phyloP scores from a whole-genome alignment of 2,329 filamentous ascomycete genomes.

The Dactylella cylindrospora region DNA sequence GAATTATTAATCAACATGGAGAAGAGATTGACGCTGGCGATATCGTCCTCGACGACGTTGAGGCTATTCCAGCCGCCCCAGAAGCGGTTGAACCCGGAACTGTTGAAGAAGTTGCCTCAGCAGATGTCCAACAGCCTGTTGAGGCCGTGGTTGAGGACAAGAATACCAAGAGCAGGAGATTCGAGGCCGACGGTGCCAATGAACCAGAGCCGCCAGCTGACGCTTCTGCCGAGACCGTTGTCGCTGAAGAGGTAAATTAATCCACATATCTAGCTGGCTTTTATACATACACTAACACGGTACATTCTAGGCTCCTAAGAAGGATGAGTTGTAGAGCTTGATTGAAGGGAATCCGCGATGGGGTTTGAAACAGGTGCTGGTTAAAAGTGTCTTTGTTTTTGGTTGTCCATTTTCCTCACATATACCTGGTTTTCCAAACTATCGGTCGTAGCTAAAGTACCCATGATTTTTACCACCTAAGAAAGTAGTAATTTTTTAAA shows the following conservation, averaged over 20 bases:
- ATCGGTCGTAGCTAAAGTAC: no score
- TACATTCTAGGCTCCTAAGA: no score
- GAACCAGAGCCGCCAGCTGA: constrained; percentile 24
- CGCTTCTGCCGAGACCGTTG: constrained; percentile 17
- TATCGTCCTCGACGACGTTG: constrained; percentile 20
- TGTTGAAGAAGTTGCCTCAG: constrained; percentile 1
- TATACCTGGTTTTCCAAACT: no score
- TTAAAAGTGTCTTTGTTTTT: no score
- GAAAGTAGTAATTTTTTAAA: no score
- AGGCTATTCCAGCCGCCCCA: constrained; percentile 23
- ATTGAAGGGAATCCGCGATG: no score
- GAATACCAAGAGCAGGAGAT: constrained; percentile 37
- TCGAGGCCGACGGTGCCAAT: constrained; percentile 19
- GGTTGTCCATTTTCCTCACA: no score
- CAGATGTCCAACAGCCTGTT: constrained; percentile 2
- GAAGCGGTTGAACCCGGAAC: constrained; percentile 42
- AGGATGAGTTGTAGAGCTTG: no score
- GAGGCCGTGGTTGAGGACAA: constrained; percentile 11
- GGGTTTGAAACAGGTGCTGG: no score
- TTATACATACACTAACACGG: no score
- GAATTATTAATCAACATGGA: constrained; percentile 75
- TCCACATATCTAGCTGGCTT: no score
- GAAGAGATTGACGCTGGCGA: constrained; percentile 65
- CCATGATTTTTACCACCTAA: no score
- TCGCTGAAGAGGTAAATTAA: constrained; percentile 20